A percentile compares a stretch with the other conserved stretches of the same genome.
Conservation (phyloP, 2,329 filamentous ascomycete genomes). For the Peltaster fructicola region DNA sequence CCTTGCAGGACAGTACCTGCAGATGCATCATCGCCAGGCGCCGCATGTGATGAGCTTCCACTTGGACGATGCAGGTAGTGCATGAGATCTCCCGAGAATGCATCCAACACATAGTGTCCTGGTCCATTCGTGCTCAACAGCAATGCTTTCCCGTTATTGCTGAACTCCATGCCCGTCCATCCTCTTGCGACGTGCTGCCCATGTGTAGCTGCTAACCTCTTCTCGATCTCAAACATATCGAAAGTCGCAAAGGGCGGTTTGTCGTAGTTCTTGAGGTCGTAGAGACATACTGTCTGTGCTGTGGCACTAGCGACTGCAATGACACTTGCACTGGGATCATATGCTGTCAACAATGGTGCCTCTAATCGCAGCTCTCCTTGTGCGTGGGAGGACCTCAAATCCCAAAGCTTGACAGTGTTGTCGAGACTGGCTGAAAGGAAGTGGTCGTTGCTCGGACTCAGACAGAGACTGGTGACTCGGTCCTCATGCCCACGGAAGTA, state of each 20-base stretch:
- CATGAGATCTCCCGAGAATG: conserved; percentile 59
- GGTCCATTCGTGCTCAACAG: conserved; percentile 67
- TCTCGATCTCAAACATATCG: conserved; percentile 53
- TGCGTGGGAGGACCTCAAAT: conserved; percentile 61
- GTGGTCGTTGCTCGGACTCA: conserved; percentile 74
- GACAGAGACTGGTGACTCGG: conserved; percentile 62
- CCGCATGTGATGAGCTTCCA: conserved; percentile 12
- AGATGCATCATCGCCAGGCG: conserved; percentile 29
- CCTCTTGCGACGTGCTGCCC: conserved; percentile 34
- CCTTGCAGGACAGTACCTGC: conserved; percentile 35
- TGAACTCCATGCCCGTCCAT: conserved; percentile 90
- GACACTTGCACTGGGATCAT: conserved; percentile 79
- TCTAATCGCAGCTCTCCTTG: conserved; percentile 67
- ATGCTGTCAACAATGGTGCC: conserved; percentile 67
- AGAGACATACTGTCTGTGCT: conserved; percentile 66
- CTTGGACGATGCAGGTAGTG: conserved; percentile 18
- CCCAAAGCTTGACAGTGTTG: conserved; percentile 84
- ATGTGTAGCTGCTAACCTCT: conserved; percentile 30
- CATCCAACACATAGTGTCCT: conserved; percentile 85
- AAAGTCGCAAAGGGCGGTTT: conserved; percentile 78
- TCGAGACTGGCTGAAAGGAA: conserved; percentile 88
- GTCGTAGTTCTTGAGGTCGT: conserved; percentile 86
- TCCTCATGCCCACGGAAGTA: conserved; percentile 88
- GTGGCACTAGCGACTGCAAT: conserved; percentile 77
- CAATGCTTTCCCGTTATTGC: conserved; percentile 81